phyloP scores from a whole-genome alignment of 2,329 filamentous ascomycete species.

The Trichoderma atrobrunneum region DNA sequence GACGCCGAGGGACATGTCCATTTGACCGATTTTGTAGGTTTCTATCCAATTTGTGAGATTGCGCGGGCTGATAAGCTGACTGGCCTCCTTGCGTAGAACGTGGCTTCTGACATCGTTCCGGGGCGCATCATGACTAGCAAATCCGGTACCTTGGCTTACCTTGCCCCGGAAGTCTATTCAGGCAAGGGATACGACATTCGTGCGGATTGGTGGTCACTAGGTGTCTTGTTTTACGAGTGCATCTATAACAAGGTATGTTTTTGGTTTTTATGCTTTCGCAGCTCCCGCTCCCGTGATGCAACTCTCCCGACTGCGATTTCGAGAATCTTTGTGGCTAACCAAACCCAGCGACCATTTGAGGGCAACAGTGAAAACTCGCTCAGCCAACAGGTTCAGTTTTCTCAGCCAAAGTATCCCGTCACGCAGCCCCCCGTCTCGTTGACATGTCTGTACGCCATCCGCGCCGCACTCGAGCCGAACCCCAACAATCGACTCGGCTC shows the following conservation, averaged over 20 bases:
- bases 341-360: slow-evolving; percentile 78
- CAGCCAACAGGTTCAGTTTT: slow-evolving; percentile 75
- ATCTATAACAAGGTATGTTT: slow-evolving; percentile 89
- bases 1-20: slow-evolving; percentile 93
- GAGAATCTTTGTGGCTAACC: not conserved
- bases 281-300: not conserved
- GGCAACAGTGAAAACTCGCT: slow-evolving; percentile 80
- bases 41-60: not conserved
- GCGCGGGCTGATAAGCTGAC: slow-evolving; percentile 23
- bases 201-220: slow-evolving; percentile 98
- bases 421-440: slow-evolving; percentile 88
- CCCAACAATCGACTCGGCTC: slow-evolving; percentile 79
- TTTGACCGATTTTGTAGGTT: slow-evolving; percentile 89
- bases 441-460: slow-evolving; percentile 84
- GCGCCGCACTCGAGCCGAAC: slow-evolving; percentile 77
- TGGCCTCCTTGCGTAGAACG: slow-evolving; percentile 62
- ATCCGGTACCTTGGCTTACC: slow-evolving; percentile 91
- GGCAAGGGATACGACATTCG: slow-evolving; percentile 85
- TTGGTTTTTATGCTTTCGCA: not conserved
- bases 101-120: slow-evolving; percentile 87
- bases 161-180: slow-evolving; percentile 91
- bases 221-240: slow-evolving; percentile 98
- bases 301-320: not conserved
- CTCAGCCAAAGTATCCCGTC: slow-evolving; percentile 82
- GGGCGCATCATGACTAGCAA: slow-evolving; percentile 87